Base-by-base conservation (phyloP, 2,329 filamentous ascomycete species). In the Apiospora phragmitis region DNA sequence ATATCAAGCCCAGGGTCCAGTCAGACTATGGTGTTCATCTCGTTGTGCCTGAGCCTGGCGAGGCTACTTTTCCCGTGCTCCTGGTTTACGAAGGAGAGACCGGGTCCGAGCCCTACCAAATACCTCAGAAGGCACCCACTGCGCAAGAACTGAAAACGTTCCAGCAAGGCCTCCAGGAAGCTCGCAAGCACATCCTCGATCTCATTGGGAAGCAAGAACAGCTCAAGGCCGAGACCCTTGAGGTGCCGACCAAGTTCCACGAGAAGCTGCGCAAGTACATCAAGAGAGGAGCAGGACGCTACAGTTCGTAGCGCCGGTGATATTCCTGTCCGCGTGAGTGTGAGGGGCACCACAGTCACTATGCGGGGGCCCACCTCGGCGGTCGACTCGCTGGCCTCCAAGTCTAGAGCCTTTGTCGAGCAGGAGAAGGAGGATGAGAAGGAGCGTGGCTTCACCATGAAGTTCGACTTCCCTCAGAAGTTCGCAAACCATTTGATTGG, bases 401-500 rank as follows among this genome's bases (percentile, higher is more conserved):
- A 95, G 84, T 90, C 97, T 69, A 83, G 89, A 71, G 89, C 89
- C 8, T 98, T 97, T 78, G 86, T 98, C 29, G 91, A 92, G 78
- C 92, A 97, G 79, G 94, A 97, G 82, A 93, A 95, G 84, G 89
- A 94, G 80, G 95, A 98, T 72, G 95, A 98, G 82, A 93, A 96
- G 79, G 95, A 98, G 83, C 93, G 95, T 71, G 94, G 94, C 62
- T 97, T 95, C 83, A 94, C 90, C 2, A 85, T 93, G 71, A 90
- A 89, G 35, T 98, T 98, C 75, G 94, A 97, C 73, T 99, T 97
- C 84, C 95, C 95, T 9, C 93, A 97, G 80, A 97, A 97, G 83
- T 97, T 91, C 79, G 94, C 95, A 73, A 97, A 97, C 81, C 92
- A 97, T 79, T 88, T 92, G 2, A 91, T 92, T 76, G 91, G 90